Percentiles rank a stretch among this genome's conserved stretches.
These are phyloP conservation scores for Excoecaria cochinchinensis DNA, from an alignment of 345 rosid species.

Conservation along the genomic window DNA sequence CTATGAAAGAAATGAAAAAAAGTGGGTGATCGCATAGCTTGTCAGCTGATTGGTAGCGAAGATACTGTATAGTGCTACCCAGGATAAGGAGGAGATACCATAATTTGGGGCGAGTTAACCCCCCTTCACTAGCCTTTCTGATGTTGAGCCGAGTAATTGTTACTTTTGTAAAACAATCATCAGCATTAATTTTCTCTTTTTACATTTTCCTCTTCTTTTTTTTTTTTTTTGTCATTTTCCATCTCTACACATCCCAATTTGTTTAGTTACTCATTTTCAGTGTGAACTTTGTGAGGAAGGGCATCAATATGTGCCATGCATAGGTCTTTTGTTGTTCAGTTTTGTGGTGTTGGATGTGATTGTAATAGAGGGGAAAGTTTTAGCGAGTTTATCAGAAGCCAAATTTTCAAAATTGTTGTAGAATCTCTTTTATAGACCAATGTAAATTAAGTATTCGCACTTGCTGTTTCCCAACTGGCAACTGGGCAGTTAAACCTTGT, in stretches of 20 bases:
- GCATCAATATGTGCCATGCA: slow-evolving; percentile 37
- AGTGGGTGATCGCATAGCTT: slow-evolving; percentile 4
- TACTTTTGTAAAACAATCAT: slow-evolving; percentile 34
- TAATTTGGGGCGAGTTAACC: slow-evolving; percentile 9
- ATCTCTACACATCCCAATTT: not conserved
- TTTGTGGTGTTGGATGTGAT: slow-evolving; percentile 38
- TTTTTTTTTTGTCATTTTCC: no score
- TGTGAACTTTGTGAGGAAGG: slow-evolving; percentile 32
- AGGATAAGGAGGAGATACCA: slow-evolving; percentile 22
- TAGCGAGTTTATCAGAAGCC: slow-evolving; percentile 21
- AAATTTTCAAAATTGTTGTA: slow-evolving; percentile 32
- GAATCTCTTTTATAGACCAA: slow-evolving; percentile 21
- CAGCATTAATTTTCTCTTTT: slow-evolving; percentile 21
- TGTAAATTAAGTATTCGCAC: slow-evolving; percentile 31
- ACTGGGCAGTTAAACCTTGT: no score
- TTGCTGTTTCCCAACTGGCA: not conserved
- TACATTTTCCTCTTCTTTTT: not conserved
- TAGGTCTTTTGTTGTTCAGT: slow-evolving; percentile 30
- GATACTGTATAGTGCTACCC: slow-evolving; percentile 34
- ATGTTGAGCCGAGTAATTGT: slow-evolving; percentile 28
- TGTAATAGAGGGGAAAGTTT: slow-evolving; percentile 22
- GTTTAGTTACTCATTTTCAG: not conserved
- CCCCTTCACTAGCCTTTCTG: slow-evolving; percentile 17
- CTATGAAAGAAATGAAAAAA: not conserved
- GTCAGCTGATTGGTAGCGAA: slow-evolving; percentile 8